Conservation (phyloP, 1,284 basidiomycete species). For the Flammula alnicola region DNA sequence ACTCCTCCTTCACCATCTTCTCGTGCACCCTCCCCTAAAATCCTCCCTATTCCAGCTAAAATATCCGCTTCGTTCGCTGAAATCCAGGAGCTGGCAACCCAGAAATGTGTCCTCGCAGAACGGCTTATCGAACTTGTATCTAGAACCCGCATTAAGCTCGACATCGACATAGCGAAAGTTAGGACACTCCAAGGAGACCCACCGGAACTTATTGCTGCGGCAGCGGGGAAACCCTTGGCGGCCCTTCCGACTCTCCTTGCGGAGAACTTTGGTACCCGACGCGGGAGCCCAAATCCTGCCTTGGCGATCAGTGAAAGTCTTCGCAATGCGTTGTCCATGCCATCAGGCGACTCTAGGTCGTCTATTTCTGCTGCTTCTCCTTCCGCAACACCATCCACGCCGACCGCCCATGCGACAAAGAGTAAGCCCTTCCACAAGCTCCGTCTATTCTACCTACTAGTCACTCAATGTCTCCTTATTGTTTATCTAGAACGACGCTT, state of each 20-base stretch:
- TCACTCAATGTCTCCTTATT: background rate
- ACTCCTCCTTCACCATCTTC: conserved; percentile 31
- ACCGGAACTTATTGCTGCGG: conserved; percentile 33
- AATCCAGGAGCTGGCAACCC: conserved; percentile 54
- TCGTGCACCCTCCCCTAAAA: conserved; percentile 42
- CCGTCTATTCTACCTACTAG: background rate
- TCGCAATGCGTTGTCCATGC: conserved; percentile 45
- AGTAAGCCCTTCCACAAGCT: conserved; percentile 35
- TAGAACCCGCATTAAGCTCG: conserved; percentile 57
- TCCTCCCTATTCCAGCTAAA: conserved; percentile 47
- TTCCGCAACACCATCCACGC: conserved; percentile 24
- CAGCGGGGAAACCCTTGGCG: conserved; percentile 24
- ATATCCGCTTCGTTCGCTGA: conserved; percentile 56
- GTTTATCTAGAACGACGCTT: conserved; percentile 40
- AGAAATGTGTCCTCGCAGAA: conserved; percentile 60
- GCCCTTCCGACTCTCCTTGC: conserved; percentile 18
- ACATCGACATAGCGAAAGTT: conserved; percentile 60
- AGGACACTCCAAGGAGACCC: conserved; percentile 59
- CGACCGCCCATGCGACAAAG: conserved; percentile 36
- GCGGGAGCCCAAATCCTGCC: conserved; percentile 42
- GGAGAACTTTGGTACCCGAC: conserved; percentile 29
- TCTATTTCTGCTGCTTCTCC: conserved; percentile 18
- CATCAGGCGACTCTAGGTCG: conserved; percentile 26
- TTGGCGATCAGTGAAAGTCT: conserved; percentile 54
- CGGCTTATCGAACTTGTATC: conserved; percentile 57